Percentiles rank a stretch among this genome's conserved stretches.
Conservation (phyloP, 768 basidiomycete species). For the Scleroderma citrinum region DNA sequence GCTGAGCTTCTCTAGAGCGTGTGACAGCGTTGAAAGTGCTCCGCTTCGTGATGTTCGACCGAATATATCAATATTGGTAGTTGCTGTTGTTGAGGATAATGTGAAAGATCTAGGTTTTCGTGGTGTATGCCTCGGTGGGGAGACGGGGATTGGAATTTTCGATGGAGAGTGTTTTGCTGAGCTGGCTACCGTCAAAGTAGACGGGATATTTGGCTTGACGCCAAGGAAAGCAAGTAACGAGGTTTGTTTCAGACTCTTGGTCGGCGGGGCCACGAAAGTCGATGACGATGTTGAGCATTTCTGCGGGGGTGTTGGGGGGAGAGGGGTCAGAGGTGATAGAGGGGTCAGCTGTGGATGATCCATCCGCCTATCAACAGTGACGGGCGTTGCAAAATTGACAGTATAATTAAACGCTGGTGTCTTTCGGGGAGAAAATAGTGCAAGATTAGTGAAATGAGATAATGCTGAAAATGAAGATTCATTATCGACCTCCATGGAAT, state of each 20-base stretch:
- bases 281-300: constrained; percentile 8
- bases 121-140: constrained; percentile 11
- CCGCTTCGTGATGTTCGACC: constrained; percentile 16
- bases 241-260: constrained; percentile 18
- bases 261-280: constrained; percentile 7
- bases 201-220: constrained; percentile 7
- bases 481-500: constrained; percentile 22
- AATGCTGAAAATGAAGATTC: constrained; percentile 8
- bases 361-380: constrained; percentile 1
- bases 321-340: constrained; percentile 45
- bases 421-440: neutral
- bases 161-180: constrained; percentile 20
- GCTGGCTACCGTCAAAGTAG: constrained; percentile 6
- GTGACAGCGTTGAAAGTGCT: constrained; percentile 58
- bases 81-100: constrained; percentile 2
- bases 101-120: constrained; percentile 3
- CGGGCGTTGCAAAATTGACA: constrained; percentile 27
- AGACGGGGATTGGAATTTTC: constrained; percentile 23
- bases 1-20: constrained; percentile 64
- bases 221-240: constrained; percentile 22
- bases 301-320: constrained; percentile 40
- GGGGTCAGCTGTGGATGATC: constrained; percentile 11
- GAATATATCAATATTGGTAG: neutral
- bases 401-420: constrained; percentile 12
- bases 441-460: constrained; percentile 19